Conservation (phyloP, 2,329 filamentous ascomycete species). For the Diaporthe citrichinensis region DNA sequence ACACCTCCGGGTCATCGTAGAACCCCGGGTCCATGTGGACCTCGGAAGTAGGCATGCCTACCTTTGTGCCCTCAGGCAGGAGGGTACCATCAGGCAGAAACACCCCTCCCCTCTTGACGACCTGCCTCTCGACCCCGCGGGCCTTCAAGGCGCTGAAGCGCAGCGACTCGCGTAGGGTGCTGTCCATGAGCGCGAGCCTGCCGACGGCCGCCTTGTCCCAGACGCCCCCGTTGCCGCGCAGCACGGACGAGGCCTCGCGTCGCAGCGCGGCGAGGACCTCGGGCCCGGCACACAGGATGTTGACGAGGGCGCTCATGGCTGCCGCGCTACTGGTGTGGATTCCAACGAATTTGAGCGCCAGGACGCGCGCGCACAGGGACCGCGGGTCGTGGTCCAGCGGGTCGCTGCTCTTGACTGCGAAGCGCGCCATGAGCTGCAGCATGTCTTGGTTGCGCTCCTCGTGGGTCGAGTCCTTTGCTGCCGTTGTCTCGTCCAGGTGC, state of each 20-base stretch:
- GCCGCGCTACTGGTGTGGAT: slow-evolving; percentile 8
- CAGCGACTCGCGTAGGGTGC: slow-evolving; percentile 57
- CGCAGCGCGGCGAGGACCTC: background rate
- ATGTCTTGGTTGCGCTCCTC: slow-evolving; percentile 7
- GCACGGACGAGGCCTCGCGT: background rate
- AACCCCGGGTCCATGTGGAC: slow-evolving; percentile 51
- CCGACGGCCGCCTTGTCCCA: slow-evolving; percentile 54
- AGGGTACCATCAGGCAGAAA: slow-evolving; percentile 51
- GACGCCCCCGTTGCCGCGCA: background rate
- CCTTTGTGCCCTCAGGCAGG: slow-evolving; percentile 53
- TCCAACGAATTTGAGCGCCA: slow-evolving; percentile 8
- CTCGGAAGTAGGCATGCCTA: slow-evolving; percentile 53
- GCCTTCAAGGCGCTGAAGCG: slow-evolving; percentile 56
- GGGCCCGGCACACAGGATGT: background rate
- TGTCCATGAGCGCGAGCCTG: slow-evolving; percentile 55
- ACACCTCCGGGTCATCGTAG: slow-evolving; percentile 48
- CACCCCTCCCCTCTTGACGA: slow-evolving; percentile 50
- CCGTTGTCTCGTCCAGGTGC: background rate
- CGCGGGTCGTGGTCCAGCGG: slow-evolving; percentile 16
- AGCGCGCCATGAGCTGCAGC: slow-evolving; percentile 19
- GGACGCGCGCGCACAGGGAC: slow-evolving; percentile 1
- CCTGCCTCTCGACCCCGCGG: slow-evolving; percentile 54
- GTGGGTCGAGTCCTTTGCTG: background rate
- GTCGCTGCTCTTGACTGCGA: background rate
- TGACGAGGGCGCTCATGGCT: background rate